Percentiles rank a stretch among this genome's conserved stretches.
Evolutionary conservation across 1,284 basidiomycete species (phyloP).

Genomic region (Ceratobasidium sp.): DNA sequence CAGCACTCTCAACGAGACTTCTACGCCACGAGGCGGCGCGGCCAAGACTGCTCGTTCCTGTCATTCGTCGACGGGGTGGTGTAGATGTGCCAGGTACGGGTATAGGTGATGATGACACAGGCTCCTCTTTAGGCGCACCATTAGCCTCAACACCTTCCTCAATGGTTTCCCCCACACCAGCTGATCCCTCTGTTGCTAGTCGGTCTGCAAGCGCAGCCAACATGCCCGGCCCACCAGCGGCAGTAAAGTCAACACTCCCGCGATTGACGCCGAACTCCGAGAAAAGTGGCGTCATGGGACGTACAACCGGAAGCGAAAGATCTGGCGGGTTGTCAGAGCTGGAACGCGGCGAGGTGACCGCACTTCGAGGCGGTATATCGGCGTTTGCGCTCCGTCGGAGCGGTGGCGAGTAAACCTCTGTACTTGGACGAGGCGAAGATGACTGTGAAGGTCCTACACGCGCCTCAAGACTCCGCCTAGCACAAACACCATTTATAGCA

Average conservation of each 20-base stretch:
- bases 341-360: constrained; percentile 16
- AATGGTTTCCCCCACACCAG: constrained; percentile 18
- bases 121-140: neutral
- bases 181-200: neutral
- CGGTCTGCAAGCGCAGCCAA: constrained; percentile 27
- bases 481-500: neutral
- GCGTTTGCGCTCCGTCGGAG: constrained; percentile 25
- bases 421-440: constrained; percentile 1
- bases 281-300: constrained; percentile 40
- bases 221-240: constrained; percentile 39
- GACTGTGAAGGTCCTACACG: neutral
- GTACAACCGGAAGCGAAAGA: constrained; percentile 28
- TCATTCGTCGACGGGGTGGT: constrained; percentile 38
- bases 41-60: constrained; percentile 37
- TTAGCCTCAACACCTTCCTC: constrained; percentile 5
- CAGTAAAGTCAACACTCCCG: constrained; percentile 40
- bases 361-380: constrained; percentile 6
- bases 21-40: constrained; percentile 37
- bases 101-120: neutral
- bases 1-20: constrained; percentile 36
- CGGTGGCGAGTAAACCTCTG: constrained; percentile 15
- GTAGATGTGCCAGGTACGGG: constrained; percentile 24
- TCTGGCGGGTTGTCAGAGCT: constrained; percentile 20
- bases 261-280: constrained; percentile 43
- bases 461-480: constrained; percentile 32